Evolutionary conservation across 768 basidiomycete genomes (phyloP), one percentile per base, ranked within the genome.

Genomic region (Lactarius sp.): DNA sequence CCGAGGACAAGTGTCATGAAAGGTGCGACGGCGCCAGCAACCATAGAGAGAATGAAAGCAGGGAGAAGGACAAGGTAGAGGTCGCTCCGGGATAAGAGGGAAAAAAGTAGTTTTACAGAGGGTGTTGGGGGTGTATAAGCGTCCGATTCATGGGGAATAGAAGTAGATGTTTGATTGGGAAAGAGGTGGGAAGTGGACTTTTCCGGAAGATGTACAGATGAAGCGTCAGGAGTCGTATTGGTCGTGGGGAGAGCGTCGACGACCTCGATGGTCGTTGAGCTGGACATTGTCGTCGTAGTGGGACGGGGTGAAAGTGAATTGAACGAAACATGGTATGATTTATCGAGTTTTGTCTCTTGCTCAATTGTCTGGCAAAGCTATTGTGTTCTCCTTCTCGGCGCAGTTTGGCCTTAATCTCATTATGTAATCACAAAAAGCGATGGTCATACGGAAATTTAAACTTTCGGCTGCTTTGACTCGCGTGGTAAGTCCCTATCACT

Each of bases 1-100:
- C 93, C 92, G 66, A 94, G 78, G 69, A 92, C 83, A 37, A 82
- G 77, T 7, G 92, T 92, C 91, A 94, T 94, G 79, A 88, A 89
- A 1, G 93, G 92, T 0, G 87, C 88, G 59, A 92, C 80, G 37
- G 85, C 83, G 42, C 90, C 88, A 3, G 86, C 80, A 55, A 80
- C 76, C 50, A 87, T 60, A 20, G 92, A 87, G 13, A 85, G 77
- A 58, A 80, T 8, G 61, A 85, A 64, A 6, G 87, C 90, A 4
- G 92, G 92, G 27, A 84, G 53, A 64, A 92, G 77, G 67, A 88
- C 77, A 33, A 79, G 63, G 57, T 85, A 71, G 69, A 80, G 70
- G 67, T 90, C 85, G 55, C 81, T 78, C 12, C 78, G 76, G 1
- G 85, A 77, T 66, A 87, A 77, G 69, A 86, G 81, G 10, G 84